Evolutionary conservation across 2,329 filamentous ascomycete genomes (phyloP).

Genomic region (Penicillium sp.): DNA sequence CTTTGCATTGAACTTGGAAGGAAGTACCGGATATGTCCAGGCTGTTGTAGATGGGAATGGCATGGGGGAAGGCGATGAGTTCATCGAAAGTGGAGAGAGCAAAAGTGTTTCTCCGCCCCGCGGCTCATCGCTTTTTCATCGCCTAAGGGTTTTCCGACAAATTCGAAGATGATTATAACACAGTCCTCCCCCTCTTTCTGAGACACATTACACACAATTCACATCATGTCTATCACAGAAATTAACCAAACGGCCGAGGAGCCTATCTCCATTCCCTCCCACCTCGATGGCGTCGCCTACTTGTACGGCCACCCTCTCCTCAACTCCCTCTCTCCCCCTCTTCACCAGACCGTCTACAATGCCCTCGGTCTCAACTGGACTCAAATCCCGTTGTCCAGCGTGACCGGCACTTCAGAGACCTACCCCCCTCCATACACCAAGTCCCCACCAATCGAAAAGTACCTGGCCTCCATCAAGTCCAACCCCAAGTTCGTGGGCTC

Average conservation of each 20-base stretch:
- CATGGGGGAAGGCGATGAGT: not conserved
- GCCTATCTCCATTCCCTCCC: constrained; percentile 31
- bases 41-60: no score
- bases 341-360: constrained; percentile 58
- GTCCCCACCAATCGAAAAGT: constrained; percentile 38
- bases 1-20: no score
- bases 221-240: constrained; percentile 26
- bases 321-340: constrained; percentile 57
- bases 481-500: constrained; percentile 57
- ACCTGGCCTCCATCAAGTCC: constrained; percentile 35
- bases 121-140: constrained; percentile 15
- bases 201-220: not conserved
- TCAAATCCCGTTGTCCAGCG: constrained; percentile 49
- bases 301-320: constrained; percentile 59
- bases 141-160: constrained; percentile 2
- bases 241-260: constrained; percentile 27
- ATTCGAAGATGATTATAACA: constrained; percentile 2
- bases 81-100: constrained; percentile 2
- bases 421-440: constrained; percentile 38
- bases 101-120: constrained; percentile 21
- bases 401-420: constrained; percentile 29
- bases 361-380: constrained; percentile 54
- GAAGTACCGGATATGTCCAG: no score
- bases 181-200: not conserved
- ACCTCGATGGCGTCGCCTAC: constrained; percentile 54